Evolutionary conservation across 2,329 filamentous ascomycete genomes (phyloP).

Genomic region (Cercospora nicotianae): DNA sequence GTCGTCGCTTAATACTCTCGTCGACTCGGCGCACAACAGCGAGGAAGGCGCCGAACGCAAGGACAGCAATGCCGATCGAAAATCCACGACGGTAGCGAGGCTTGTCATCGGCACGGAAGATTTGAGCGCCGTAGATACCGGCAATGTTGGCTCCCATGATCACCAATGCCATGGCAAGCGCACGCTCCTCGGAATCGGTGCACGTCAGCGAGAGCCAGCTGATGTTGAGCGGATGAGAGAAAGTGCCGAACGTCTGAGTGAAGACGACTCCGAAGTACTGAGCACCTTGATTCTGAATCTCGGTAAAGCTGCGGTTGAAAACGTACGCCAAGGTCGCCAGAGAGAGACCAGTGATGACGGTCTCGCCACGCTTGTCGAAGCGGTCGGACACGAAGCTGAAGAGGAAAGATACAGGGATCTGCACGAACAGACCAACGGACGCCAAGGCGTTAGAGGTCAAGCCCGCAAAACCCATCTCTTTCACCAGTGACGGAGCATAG

Average conservation of each 20-base stretch:
- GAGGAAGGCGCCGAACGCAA: conserved; percentile 47
- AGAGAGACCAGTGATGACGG: conserved; percentile 52
- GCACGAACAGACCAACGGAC: conserved; percentile 39
- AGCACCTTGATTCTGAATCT: conserved; percentile 45
- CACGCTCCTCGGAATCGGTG: conserved; percentile 58
- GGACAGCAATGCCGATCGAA: conserved; percentile 47
- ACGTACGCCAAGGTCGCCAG: conserved; percentile 55
- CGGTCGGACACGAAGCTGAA: conserved; percentile 57
- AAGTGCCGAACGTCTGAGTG: conserved; percentile 57
- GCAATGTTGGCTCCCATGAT: conserved; percentile 64
- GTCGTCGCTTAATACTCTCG: conserved; percentile 36
- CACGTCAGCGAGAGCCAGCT: conserved; percentile 61
- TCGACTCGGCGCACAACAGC: conserved; percentile 49
- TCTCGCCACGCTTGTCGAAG: conserved; percentile 54
- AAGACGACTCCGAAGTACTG: conserved; percentile 58
- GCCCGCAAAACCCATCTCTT: conserved; percentile 32
- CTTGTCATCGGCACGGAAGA: conserved; percentile 56
- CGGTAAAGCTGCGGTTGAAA: conserved; percentile 56
- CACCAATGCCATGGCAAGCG: conserved; percentile 60
- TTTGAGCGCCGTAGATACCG: conserved; percentile 61
- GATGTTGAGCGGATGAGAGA: conserved; percentile 60
- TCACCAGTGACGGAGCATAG: conserved; percentile 39
- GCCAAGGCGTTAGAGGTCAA: conserved; percentile 38
- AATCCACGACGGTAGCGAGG: conserved; percentile 56
- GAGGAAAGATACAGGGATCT: conserved; percentile 52